Conservation (phyloP, 106 monocot genomes). For the Acorus gramineus region DNA sequence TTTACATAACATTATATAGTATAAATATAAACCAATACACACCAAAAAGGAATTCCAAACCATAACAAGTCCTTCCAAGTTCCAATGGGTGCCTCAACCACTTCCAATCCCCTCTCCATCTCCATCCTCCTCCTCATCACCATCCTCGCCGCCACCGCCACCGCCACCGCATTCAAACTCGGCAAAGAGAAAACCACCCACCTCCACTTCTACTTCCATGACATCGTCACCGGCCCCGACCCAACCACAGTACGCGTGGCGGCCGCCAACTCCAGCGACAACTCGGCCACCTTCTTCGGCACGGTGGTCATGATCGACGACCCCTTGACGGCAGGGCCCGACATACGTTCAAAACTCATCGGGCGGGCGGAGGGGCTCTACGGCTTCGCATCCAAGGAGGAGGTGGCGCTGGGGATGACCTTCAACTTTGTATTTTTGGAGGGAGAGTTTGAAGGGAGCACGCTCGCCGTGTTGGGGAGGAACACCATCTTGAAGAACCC, state of each 20-base stretch:
- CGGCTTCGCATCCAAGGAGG: slow-evolving; percentile 19
- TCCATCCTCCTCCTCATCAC: neutral
- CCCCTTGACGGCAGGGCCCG: slow-evolving; percentile 20
- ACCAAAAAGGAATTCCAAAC: too few relatives aligned
- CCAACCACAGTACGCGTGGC: slow-evolving; percentile 19
- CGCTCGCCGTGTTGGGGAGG: slow-evolving; percentile 21
- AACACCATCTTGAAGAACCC: slow-evolving; percentile 6
- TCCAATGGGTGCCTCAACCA: too few relatives aligned
- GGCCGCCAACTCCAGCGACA: neutral
- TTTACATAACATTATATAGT: too few relatives aligned
- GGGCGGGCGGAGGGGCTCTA: slow-evolving; percentile 29
- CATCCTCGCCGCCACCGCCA: neutral
- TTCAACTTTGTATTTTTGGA: slow-evolving; percentile 21
- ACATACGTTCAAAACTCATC: slow-evolving; percentile 15
- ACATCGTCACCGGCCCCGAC: slow-evolving; percentile 5
- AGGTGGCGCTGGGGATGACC: slow-evolving; percentile 10
- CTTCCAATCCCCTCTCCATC: neutral
- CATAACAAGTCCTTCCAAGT: too few relatives aligned
- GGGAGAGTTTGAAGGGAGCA: slow-evolving; percentile 30
- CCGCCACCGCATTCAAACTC: neutral
- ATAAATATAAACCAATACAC: too few relatives aligned
- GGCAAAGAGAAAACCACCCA: slow-evolving; percentile 8
- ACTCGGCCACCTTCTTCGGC: slow-evolving; percentile 20
- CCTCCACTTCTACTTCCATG: slow-evolving; percentile 31
- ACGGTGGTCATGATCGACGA: slow-evolving; percentile 32